Evolutionary conservation across 169 alveolate species (phyloP), one percentile per base, ranked within the genome.

Genomic region (Neospora caninum): DNA sequence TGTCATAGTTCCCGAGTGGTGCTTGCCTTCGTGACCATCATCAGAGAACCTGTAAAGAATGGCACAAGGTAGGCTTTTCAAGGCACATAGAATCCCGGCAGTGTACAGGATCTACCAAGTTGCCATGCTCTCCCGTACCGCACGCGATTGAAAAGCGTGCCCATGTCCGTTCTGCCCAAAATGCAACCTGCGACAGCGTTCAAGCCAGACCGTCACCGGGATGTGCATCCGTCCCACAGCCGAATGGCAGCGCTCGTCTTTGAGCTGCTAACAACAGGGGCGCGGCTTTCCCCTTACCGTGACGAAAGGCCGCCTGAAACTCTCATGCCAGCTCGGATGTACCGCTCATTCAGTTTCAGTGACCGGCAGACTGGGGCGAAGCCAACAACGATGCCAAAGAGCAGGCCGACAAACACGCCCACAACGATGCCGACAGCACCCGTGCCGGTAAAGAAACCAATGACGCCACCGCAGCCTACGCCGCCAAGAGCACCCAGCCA

Each of bases 311-410:
- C 34, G 29, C 78, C 31, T 6, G 78, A 20, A 64, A 29, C 36
- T 64, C 87, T 22, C 34, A 96, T 91, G 29, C 97, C 96, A 38
- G 96, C 95, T 82, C 96, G 91, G 70, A 96, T 94, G 91, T 94
- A 96, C 54, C 97, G 82, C 83, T 96, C 97, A 84, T 96, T 96
- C 70, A 96, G 93, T 64, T 94, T 96, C 58, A 96, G 93, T 29
- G 96, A 93, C 27, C 97, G 69, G 80, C 95, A 95, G 31, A 96
- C 93, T 58, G 97, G 97, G 13, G 96, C 95, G 83, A 96, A 96
- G 73, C 97, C 97, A 42, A 96, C 95, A 42, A 96, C 96, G 88
- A 96, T 94, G 78, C 97, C 97, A 45, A 96, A 73, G 10, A 96
- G 94, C 36, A 96, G 94, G 29, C 97, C 97, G 41, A 96, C 86